Evolutionary conservation across 305 asterid species (phyloP).

Genomic region (Fraxinus dipetala): DNA sequence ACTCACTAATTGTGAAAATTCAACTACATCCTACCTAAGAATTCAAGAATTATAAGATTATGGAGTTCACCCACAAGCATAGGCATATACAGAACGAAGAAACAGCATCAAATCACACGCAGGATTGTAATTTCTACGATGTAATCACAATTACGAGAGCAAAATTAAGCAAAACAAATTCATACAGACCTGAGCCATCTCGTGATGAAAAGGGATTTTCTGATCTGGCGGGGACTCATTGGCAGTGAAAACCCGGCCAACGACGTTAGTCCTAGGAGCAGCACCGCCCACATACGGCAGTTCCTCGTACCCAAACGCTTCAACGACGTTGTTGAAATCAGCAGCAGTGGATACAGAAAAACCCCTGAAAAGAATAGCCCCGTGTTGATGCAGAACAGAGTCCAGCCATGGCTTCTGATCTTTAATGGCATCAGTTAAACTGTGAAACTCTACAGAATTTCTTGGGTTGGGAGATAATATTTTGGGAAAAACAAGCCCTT

Average conservation of each 20-base stretch:
- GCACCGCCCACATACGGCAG: conserved; percentile 89
- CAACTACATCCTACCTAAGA: not conserved
- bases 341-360: conserved; percentile 53
- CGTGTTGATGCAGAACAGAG: conserved; percentile 48
- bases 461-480: conserved; percentile 43
- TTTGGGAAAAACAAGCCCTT: conserved; percentile 52
- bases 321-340: conserved; percentile 79
- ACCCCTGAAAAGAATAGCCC: conserved; percentile 75
- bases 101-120: not conserved
- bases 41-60: not conserved
- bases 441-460: not conserved
- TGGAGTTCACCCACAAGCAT: not conserved
- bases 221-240: conserved; percentile 91
- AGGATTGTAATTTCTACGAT: not conserved
- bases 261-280: conserved; percentile 73
- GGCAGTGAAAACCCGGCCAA: conserved; percentile 85
- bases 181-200: conserved; percentile 72
- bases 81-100: not conserved
- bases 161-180: not conserved
- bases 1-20: not conserved
- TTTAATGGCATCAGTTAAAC: conserved; percentile 39
- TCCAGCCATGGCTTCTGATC: conserved; percentile 55
- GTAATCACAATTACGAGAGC: not conserved
- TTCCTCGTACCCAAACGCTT: conserved; percentile 77
- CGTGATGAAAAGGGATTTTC: conserved; percentile 85